phyloP scores from a whole-genome alignment of 306 rosid species.

The Castanea sativa region DNA sequence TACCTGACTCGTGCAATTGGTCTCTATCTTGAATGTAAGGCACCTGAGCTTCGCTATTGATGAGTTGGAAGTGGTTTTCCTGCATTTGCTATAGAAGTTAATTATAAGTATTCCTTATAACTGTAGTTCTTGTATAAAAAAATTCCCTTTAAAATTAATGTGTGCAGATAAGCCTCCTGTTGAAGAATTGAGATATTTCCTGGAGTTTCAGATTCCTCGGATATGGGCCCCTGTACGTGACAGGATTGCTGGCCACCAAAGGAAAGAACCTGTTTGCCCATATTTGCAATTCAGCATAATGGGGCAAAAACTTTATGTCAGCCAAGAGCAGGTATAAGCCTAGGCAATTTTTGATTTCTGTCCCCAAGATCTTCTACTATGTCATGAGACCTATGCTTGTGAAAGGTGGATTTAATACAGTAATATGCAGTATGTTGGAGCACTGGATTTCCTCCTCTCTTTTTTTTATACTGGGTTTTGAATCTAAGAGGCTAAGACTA shows the following conservation, averaged over 20 bases:
- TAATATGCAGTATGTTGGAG: no score
- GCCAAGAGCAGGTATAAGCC: slow-evolving; percentile 80
- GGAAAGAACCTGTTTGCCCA: slow-evolving; percentile 97
- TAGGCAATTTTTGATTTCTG: slow-evolving; percentile 2
- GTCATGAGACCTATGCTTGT: neutral
- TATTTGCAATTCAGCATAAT: slow-evolving; percentile 92
- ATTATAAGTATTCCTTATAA: slow-evolving; percentile 6
- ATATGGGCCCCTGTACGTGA: slow-evolving; percentile 82
- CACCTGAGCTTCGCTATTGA: slow-evolving; percentile 9
- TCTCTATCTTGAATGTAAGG: slow-evolving; percentile 90
- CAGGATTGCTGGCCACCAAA: slow-evolving; percentile 67
- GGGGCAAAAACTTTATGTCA: slow-evolving; percentile 91
- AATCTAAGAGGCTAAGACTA: no score
- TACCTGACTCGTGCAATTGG: slow-evolving; percentile 62
- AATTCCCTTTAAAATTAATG: slow-evolving; percentile 9
- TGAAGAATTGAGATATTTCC: slow-evolving; percentile 89
- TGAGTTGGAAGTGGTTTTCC: neutral
- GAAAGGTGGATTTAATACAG: no score
- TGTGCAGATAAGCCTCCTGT: slow-evolving; percentile 85
- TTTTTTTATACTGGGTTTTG: no score
- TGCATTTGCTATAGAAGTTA: slow-evolving; percentile 12
- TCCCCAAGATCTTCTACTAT: slow-evolving; percentile 8
- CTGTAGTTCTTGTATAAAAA: neutral
- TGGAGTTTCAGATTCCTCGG: slow-evolving; percentile 85
- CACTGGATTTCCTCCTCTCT: no score